Evolutionary conservation across 116 monocot species (phyloP).

Genomic region (Papilionanthe hybrid): DNA sequence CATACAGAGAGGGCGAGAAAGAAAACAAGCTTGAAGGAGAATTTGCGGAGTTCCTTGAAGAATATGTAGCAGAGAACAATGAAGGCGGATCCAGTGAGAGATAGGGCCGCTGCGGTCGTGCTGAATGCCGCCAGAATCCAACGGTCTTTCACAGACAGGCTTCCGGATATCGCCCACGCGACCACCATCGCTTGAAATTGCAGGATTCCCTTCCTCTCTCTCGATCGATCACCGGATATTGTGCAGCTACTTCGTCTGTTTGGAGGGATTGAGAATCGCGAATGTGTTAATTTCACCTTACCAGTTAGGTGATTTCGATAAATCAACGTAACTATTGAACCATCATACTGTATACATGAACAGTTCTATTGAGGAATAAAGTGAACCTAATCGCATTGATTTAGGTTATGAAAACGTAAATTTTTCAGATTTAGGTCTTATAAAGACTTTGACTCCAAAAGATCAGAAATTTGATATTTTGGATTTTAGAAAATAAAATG

Average conservation of each 20-base stretch:
- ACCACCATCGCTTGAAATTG: slow-evolving; percentile 6
- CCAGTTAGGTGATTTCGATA: background rate
- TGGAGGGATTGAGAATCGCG: background rate
- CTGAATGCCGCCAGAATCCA: slow-evolving; percentile 49
- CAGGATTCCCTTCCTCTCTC: background rate
- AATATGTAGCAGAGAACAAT: slow-evolving; percentile 90
- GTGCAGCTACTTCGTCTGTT: background rate
- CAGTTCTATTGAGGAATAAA: no score
- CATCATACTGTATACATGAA: no score
- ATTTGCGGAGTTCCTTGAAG: slow-evolving; percentile 96
- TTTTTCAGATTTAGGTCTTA: no score
- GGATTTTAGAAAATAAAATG: no score
- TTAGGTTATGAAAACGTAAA: no score
- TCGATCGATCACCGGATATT: background rate
- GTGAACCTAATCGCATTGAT: no score
- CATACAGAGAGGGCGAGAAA: slow-evolving; percentile 92
- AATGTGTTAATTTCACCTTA: background rate
- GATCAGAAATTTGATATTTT: no score
- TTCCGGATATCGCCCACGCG: slow-evolving; percentile 8
- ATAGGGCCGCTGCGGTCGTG: slow-evolving; percentile 60
- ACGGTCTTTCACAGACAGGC: slow-evolving; percentile 38
- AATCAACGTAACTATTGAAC: no score
- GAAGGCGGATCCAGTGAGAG: slow-evolving; percentile 76
- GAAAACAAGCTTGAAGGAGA: slow-evolving; percentile 98
- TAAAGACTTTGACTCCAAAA: no score